Conservation (phyloP, 306 rosid species). For the Gastrolobium bilobum region DNA sequence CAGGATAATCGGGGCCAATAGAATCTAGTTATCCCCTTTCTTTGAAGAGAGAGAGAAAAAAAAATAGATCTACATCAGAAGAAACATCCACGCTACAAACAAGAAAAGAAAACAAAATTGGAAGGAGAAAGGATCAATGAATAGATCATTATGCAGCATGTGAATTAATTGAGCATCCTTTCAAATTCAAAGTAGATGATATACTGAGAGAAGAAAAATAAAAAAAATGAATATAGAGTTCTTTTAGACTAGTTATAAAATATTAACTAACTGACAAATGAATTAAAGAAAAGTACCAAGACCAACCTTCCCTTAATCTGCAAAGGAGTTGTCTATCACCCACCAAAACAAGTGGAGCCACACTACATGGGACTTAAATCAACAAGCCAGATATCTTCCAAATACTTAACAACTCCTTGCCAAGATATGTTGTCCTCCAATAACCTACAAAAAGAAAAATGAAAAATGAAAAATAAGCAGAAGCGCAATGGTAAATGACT, state of each 20-base stretch:
- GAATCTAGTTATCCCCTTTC: neutral
- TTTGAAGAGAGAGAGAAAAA: neutral
- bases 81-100: constrained; percentile 3
- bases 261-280: constrained; percentile 10
- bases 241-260: neutral
- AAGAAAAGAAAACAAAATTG: constrained; percentile 10
- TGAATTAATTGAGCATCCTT: neutral
- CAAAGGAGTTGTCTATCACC: constrained; percentile 42
- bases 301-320: constrained; percentile 54
- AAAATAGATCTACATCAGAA: neutral
- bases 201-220: neutral
- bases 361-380: constrained; percentile 28
- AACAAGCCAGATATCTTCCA: constrained; percentile 31
- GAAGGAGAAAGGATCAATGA: neutral
- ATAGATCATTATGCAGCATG: neutral
- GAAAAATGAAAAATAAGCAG: constrained; percentile 39
- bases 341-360: constrained; percentile 35
- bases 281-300: constrained; percentile 15
- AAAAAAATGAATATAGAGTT: neutral
- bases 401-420: constrained; percentile 36
- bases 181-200: constrained; percentile 4
- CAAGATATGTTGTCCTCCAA: constrained; percentile 38
- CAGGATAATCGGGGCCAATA: neutral
- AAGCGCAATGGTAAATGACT: constrained; percentile 41
- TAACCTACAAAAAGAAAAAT: constrained; percentile 38